These are phyloP conservation scores for Leccinum disarticulatum DNA, from an alignment of 768 basidiomycete genomes.

Conservation along the genomic window DNA sequence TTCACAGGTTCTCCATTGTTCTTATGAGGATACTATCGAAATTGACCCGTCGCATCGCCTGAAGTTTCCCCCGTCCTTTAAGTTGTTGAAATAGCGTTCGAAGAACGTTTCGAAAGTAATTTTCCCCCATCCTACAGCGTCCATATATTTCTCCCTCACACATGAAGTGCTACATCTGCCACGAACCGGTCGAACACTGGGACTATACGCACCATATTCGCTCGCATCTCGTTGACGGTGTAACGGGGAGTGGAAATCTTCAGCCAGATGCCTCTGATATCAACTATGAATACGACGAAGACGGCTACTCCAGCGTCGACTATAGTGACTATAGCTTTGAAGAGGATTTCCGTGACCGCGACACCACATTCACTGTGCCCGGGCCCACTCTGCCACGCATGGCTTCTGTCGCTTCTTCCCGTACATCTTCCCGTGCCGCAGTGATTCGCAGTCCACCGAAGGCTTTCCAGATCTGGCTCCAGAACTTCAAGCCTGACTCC, in stretches of 20 bases:
- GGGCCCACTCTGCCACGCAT: neutral
- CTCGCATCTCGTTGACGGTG: conserved; percentile 5
- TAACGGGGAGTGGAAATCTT: neutral
- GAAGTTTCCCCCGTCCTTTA: too few species aligned
- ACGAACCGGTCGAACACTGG: conserved; percentile 5
- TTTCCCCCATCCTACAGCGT: too few species aligned
- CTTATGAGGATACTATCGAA: too few species aligned
- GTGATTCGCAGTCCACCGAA: neutral
- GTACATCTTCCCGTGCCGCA: neutral
- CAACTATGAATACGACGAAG: neutral
- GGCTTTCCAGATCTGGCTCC: conserved; percentile 16
- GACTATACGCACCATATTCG: conserved; percentile 15
- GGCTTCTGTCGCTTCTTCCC: neutral
- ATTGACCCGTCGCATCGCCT: too few species aligned
- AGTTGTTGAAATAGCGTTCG: too few species aligned
- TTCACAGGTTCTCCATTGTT: too few species aligned
- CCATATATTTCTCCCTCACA: too few species aligned
- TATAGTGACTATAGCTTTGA: too few species aligned
- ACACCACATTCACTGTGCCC: neutral
- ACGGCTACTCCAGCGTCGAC: too few species aligned
- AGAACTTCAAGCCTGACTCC: neutral
- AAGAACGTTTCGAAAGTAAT: too few species aligned
- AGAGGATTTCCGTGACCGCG: neutral
- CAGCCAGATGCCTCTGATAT: neutral
- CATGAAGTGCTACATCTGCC: conserved; percentile 24